These are phyloP conservation scores for Teratosphaeria nubilosa DNA, from an alignment of 2,329 filamentous ascomycete genomes.

Conservation along the genomic window DNA sequence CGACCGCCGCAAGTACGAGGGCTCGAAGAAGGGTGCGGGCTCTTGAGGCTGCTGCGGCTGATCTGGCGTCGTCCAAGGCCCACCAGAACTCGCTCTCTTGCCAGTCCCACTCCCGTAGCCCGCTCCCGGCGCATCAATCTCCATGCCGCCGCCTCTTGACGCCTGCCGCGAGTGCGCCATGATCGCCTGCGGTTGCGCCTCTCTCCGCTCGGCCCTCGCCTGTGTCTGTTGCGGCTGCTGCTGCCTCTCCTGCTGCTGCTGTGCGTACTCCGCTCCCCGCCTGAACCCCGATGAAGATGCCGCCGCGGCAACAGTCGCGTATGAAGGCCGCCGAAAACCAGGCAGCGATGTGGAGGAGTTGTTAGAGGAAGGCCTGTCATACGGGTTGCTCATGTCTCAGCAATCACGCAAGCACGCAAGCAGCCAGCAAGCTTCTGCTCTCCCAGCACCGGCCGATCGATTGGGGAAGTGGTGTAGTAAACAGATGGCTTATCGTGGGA, in stretches of 20 bases:
- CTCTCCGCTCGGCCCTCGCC: slow-evolving; percentile 2
- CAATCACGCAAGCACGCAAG: background rate
- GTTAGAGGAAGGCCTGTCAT: slow-evolving; percentile 25
- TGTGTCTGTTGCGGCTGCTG: background rate
- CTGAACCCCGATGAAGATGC: background rate
- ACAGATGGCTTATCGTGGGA: background rate
- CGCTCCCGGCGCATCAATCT: slow-evolving; percentile 7
- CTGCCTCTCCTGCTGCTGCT: slow-evolving; percentile 28
- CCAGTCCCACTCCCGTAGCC: background rate
- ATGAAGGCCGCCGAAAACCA: slow-evolving; percentile 44
- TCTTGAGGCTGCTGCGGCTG: slow-evolving; percentile 10
- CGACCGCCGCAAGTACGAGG: slow-evolving; percentile 71
- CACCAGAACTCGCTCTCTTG: slow-evolving; percentile 2
- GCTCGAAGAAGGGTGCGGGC: slow-evolving; percentile 56
- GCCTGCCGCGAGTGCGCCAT: slow-evolving; percentile 2
- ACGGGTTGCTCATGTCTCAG: slow-evolving; percentile 33
- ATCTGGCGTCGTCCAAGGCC: background rate
- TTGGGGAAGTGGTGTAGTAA: background rate
- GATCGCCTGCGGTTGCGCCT: slow-evolving; percentile 6
- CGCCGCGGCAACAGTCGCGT: slow-evolving; percentile 43
- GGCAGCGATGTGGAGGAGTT: background rate
- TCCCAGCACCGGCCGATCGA: background rate
- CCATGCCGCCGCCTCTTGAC: slow-evolving; percentile 6
- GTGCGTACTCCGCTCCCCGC: background rate
- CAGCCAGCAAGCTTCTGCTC: background rate